Conservation (phyloP, 805 yeast species). For the Lipomyces japonicus region DNA sequence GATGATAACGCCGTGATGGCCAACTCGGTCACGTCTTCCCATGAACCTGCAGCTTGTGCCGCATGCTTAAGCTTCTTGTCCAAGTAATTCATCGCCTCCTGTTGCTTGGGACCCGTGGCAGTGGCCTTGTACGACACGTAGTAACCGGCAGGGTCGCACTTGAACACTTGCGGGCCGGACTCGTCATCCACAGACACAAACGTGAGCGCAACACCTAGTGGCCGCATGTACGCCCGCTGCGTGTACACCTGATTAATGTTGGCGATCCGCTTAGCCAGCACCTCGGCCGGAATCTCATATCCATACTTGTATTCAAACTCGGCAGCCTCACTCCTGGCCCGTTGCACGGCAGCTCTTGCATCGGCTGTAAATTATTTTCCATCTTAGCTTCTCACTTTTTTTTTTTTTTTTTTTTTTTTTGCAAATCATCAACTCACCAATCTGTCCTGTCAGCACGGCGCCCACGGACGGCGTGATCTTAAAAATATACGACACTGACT, state of each 20-base stretch:
- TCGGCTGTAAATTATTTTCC: slow-evolving; percentile 53
- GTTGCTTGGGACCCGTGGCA: slow-evolving; percentile 96
- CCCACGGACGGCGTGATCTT: slow-evolving; percentile 78
- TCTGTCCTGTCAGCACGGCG: slow-evolving; percentile 88
- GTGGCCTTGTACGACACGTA: slow-evolving; percentile 86
- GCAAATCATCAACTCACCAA: slow-evolving; percentile 34
- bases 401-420: background rate
- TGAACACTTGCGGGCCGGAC: slow-evolving; percentile 81
- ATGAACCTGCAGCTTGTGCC: slow-evolving; percentile 67
- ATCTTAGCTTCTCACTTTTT: background rate
- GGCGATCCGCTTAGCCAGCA: slow-evolving; percentile 78
- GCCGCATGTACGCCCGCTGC: slow-evolving; percentile 98
- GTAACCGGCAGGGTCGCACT: slow-evolving; percentile 97
- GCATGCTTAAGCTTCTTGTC: slow-evolving; percentile 85
- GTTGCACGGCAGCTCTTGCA: slow-evolving; percentile 80
- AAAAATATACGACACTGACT: slow-evolving; percentile 82
- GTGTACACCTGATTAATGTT: slow-evolving; percentile 93
- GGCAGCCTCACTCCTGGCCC: slow-evolving; percentile 94
- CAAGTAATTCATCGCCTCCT: slow-evolving; percentile 83
- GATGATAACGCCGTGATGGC: slow-evolving; percentile 83
- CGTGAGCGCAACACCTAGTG: slow-evolving; percentile 89
- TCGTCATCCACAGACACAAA: slow-evolving; percentile 86
- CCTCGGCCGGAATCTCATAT: slow-evolving; percentile 88
- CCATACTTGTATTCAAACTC: slow-evolving; percentile 94
- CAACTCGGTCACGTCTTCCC: slow-evolving; percentile 85